These are phyloP conservation scores for Amphichorda felina DNA, from an alignment of 2,329 filamentous ascomycete species.

Conservation along the genomic window DNA sequence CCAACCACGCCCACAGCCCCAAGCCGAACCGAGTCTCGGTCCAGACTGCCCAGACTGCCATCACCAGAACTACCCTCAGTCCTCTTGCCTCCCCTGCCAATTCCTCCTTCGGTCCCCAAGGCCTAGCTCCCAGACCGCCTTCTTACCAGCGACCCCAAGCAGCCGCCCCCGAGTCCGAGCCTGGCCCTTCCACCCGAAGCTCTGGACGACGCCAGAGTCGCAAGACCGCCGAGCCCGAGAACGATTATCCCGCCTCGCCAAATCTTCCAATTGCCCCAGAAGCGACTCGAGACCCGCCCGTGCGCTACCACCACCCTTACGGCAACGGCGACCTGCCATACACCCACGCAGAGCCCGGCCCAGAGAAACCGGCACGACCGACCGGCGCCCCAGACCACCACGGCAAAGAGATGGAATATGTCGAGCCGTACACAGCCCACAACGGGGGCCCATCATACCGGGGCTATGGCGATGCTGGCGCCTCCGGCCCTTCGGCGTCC, in stretches of 20 bases:
- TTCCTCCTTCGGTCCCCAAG: conserved; percentile 36
- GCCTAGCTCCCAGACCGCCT: conserved; percentile 47
- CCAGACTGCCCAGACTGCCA: conserved; percentile 41
- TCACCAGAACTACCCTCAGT: conserved; percentile 46
- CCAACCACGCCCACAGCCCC: conserved; percentile 4
- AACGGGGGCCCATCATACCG: background rate
- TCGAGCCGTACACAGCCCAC: background rate
- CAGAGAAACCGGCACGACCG: background rate
- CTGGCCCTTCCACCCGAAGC: conserved; percentile 27
- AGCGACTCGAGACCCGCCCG: conserved; percentile 44
- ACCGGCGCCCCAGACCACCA: background rate
- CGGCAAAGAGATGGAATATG: conserved; percentile 1
- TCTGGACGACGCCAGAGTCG: conserved; percentile 21
- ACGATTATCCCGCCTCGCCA: conserved; percentile 14
- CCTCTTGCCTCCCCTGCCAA: conserved; percentile 40
- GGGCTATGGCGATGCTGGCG: background rate
- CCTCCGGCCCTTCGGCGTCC: background rate
- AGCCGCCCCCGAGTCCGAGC: background rate
- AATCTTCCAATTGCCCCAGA: conserved; percentile 45
- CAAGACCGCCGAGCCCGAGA: conserved; percentile 23
- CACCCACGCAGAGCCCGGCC: conserved; percentile 1
- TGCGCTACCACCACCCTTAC: conserved; percentile 41
- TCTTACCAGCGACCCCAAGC: conserved; percentile 35
- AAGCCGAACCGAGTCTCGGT: conserved; percentile 37
- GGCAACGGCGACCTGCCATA: conserved; percentile 14